Evolutionary conservation across 2,329 filamentous ascomycete genomes (phyloP).

Genomic region (Cordyceps cateniannulata): DNA sequence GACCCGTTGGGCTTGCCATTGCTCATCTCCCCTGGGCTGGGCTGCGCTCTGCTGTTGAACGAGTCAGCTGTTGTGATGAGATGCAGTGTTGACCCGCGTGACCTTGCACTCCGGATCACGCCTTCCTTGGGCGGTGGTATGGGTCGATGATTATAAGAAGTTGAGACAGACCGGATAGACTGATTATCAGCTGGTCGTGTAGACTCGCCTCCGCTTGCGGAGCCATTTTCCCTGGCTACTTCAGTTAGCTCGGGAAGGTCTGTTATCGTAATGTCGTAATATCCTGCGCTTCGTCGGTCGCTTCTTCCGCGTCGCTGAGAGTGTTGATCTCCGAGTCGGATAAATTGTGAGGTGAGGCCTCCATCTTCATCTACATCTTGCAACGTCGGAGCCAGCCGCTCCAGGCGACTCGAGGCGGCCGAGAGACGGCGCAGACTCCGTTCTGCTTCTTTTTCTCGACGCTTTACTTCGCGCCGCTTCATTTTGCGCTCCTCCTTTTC

Average conservation of each 20-base stretch:
- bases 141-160: constrained; percentile 67
- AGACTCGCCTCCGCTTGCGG: constrained; percentile 36
- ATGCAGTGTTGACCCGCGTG: constrained; percentile 79
- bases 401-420: constrained; percentile 79
- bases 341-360: constrained; percentile 39
- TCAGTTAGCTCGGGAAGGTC: constrained; percentile 77
- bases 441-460: constrained; percentile 78
- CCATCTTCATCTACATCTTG: constrained; percentile 76
- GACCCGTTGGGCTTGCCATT: constrained; percentile 19
- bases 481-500: constrained; percentile 94
- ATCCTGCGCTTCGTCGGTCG: constrained; percentile 66
- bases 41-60: constrained; percentile 27
- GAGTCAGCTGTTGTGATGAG: constrained; percentile 63
- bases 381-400: constrained; percentile 70
- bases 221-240: constrained; percentile 37
- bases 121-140: constrained; percentile 83
- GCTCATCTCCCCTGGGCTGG: constrained; percentile 20
- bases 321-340: constrained; percentile 36
- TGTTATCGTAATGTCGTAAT: constrained; percentile 57
- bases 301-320: constrained; percentile 65
- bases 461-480: constrained; percentile 68
- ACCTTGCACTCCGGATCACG: constrained; percentile 58
- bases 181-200: constrained; percentile 71
- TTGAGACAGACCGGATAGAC: constrained; percentile 66
- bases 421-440: constrained; percentile 77